phyloP scores from a whole-genome alignment of 352 stramenopile genomes.

The Phytophthora colocasiae region DNA sequence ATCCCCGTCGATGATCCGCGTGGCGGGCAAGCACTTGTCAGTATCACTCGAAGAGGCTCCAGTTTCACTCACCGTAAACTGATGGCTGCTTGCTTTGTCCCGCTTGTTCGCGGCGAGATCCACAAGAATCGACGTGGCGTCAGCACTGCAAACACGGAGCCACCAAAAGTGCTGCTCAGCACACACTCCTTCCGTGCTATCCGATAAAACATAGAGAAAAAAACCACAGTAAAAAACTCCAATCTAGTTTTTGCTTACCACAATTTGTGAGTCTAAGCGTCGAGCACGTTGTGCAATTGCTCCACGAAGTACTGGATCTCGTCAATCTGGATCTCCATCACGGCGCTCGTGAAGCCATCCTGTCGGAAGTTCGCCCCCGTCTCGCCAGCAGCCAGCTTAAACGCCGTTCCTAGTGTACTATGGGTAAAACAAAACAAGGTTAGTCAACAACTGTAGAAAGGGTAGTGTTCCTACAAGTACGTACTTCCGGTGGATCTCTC shows the following conservation, averaged over 20 bases:
- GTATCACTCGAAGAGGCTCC: conserved; percentile 67
- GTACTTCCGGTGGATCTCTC: conserved; percentile 91
- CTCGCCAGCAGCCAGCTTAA: conserved; percentile 93
- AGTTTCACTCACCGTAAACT: conserved; percentile 56
- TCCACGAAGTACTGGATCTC: conserved; percentile 97
- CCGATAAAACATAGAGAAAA: conserved; percentile 12
- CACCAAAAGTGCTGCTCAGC: conserved; percentile 11
- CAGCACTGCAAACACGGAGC: conserved; percentile 10
- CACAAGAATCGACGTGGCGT: conserved; percentile 25
- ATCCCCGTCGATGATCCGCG: conserved; percentile 88
- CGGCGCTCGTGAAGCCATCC: conserved; percentile 96
- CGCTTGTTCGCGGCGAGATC: conserved; percentile 55
- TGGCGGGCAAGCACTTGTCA: conserved; percentile 78
- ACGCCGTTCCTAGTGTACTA: conserved; percentile 93
- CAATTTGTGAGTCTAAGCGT: conserved; percentile 56
- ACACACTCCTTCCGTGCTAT: conserved; percentile 28
- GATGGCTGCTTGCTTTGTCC: conserved; percentile 77
- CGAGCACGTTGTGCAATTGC: conserved; percentile 93
- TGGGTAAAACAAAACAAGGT: conserved; percentile 18
- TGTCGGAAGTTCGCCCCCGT: conserved; percentile 94
- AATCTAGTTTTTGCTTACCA: conserved; percentile 25
- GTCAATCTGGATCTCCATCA: conserved; percentile 95
- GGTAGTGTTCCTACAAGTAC: conserved; percentile 19
- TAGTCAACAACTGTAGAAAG: neutral
- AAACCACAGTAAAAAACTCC: conserved; percentile 5